Percentiles rank a stretch among this genome's conserved stretches.
phyloP scores from a whole-genome alignment of 1,284 basidiomycete genomes.

The Malassezia sp. region DNA sequence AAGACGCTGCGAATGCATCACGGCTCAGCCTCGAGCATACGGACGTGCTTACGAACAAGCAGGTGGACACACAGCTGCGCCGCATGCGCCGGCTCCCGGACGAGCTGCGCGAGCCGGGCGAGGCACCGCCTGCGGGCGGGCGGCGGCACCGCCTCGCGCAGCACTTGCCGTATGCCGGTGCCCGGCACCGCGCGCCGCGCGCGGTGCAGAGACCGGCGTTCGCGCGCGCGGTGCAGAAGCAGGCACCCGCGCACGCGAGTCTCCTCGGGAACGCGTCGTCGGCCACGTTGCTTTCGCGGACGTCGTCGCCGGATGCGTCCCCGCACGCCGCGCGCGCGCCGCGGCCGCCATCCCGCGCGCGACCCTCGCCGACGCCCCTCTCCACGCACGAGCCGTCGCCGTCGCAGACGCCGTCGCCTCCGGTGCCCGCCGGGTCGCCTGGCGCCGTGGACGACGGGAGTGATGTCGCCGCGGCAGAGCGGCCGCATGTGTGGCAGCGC shows the following conservation, averaged over 20 bases:
- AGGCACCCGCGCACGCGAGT: no score
- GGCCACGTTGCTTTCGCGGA: no score
- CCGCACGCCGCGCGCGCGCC: no score
- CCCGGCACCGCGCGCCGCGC: slow-evolving; percentile 29
- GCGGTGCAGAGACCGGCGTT: no score
- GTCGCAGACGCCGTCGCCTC: neutral
- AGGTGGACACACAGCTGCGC: slow-evolving; percentile 23
- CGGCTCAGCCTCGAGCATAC: slow-evolving; percentile 25
- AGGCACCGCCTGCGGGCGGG: slow-evolving; percentile 15
- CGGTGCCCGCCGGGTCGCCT: neutral
- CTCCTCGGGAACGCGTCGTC: no score
- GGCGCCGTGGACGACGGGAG: neutral
- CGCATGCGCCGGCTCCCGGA: slow-evolving; percentile 22
- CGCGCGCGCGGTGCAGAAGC: no score
- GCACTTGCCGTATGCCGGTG: slow-evolving; percentile 30
- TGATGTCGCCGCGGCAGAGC: neutral
- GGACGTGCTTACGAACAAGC: slow-evolving; percentile 27
- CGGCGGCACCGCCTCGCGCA: slow-evolving; percentile 22
- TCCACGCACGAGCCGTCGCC: no score
- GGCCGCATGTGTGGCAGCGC: neutral
- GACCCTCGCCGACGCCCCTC: neutral
- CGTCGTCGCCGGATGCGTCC: no score
- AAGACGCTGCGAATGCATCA: neutral
- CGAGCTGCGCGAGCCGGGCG: slow-evolving; percentile 9
- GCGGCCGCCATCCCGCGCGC: no score